These are phyloP conservation scores for Patellifolia procumbens DNA, from an alignment of 179 eudicot species.

Conservation along the genomic window DNA sequence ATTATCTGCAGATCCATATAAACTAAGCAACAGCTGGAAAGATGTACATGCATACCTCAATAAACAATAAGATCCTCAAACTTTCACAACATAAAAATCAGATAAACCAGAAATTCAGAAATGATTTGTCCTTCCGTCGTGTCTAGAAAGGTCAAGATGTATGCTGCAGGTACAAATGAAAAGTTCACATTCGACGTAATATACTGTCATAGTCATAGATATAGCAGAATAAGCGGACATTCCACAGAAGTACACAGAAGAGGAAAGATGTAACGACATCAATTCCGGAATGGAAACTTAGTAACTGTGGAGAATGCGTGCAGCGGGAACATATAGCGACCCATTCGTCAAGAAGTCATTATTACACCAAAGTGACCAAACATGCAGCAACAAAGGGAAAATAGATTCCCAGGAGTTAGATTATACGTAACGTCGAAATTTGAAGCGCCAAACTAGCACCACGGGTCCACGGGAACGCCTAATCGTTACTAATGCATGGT, in stretches of 20 bases:
- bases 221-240: neutral
- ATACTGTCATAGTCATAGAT: neutral
- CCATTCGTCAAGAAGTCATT: neutral
- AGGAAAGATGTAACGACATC: neutral
- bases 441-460: neutral
- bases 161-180: neutral
- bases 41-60: neutral
- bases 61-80: neutral
- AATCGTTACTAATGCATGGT: neutral
- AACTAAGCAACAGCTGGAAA: slow-evolving; percentile 11
- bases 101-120: neutral
- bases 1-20: slow-evolving; percentile 49
- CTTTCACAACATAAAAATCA: neutral
- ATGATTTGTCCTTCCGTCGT: neutral
- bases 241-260: neutral
- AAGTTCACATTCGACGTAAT: neutral
- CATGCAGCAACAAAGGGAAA: neutral
- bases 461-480: neutral
- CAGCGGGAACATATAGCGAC: neutral
- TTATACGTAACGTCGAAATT: neutral
- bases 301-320: neutral
- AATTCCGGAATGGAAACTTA: neutral
- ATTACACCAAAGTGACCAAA: neutral
- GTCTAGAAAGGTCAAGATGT: neutral
- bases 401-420: neutral